Evolutionary conservation across 2,329 filamentous ascomycete genomes (phyloP), one percentile per base, ranked within the genome.

Genomic region (Alternaria sp.): DNA sequence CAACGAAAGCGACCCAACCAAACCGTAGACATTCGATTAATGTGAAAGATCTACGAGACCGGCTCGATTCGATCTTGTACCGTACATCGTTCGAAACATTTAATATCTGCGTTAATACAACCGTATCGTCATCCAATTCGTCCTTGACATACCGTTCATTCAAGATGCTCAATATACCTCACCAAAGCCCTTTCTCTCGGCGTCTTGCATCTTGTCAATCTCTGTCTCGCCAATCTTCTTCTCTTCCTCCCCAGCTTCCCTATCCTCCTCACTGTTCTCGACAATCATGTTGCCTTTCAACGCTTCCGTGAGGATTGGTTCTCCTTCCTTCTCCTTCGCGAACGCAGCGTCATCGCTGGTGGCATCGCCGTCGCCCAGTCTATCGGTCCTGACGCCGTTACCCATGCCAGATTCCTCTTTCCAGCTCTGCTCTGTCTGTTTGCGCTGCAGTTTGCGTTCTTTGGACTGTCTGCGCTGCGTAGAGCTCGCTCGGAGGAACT

Each of bases 321-420:
- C 70, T 11, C 66, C 66, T 9, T 50, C 57, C 46, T 66, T 60
- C 2, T 32, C 36, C 26, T 59, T 58, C 2, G 53, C 59, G 5
- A 23, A 55, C 2, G 61, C 66, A 21, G 59, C 69, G 1, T 73
- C 68, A 17, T 74, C 73, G 43, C 72, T 73, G 4, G 67, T 71
- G 0, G 62, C 71, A 21, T 77, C 73, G 15, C 73, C 73, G 43
- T 85, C 83, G 1, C 83, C 83, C 15, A 85, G 71, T 6, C 80
- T 73, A 69, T 85, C 83, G 0, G 83, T 83, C 40, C 78, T 72
- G 19, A 77, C 76, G 2, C 83, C 83, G 3, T 64, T 68, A 0
- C 81, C 81, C 83, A 85, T 85, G 1, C 84, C 84, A 28, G 81
- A 83, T 66, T 85, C 81, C 17, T 76, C 73, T 53, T 79, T 79